Conservation (phyloP, 116 monocot species). For the Cymodocea nodosa region DNA sequence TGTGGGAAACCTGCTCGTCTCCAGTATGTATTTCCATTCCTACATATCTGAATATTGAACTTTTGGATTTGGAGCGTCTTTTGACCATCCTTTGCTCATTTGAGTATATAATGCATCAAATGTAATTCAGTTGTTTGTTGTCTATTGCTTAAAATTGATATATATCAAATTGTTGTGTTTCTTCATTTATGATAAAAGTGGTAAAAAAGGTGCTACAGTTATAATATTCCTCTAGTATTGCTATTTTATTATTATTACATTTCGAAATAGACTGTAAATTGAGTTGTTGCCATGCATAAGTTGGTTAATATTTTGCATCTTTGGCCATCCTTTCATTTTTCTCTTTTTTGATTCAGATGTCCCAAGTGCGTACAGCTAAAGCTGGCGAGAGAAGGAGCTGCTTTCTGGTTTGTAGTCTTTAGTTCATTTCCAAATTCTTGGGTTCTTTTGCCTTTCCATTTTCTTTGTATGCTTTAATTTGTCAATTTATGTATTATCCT, state of each 20-base stretch:
- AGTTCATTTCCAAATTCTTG: neutral
- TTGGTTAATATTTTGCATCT: neutral
- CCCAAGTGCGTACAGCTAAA: constrained; percentile 78
- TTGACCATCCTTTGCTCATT: too few relatives aligned
- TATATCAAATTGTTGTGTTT: neutral
- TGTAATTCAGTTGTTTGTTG: too few relatives aligned
- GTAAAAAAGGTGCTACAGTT: neutral
- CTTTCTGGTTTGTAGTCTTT: constrained; percentile 68
- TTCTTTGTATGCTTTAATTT: too few relatives aligned
- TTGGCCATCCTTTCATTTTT: neutral
- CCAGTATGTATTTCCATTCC: constrained; percentile 25
- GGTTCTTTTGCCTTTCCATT: too few relatives aligned
- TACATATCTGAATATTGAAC: neutral
- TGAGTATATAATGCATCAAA: too few relatives aligned
- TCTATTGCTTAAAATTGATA: neutral
- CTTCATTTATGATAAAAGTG: neutral
- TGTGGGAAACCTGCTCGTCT: constrained; percentile 70
- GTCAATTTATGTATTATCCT: too few relatives aligned
- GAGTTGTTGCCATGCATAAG: neutral
- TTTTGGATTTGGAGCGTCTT: too few relatives aligned
- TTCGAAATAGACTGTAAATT: too few relatives aligned
- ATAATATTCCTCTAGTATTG: neutral
- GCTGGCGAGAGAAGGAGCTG: constrained; percentile 62
- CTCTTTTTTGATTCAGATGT: constrained; percentile 39
- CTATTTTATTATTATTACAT: neutral